These are phyloP conservation scores for Eucalyptus victrix DNA, from an alignment of 345 rosid species.

Conservation along the genomic window DNA sequence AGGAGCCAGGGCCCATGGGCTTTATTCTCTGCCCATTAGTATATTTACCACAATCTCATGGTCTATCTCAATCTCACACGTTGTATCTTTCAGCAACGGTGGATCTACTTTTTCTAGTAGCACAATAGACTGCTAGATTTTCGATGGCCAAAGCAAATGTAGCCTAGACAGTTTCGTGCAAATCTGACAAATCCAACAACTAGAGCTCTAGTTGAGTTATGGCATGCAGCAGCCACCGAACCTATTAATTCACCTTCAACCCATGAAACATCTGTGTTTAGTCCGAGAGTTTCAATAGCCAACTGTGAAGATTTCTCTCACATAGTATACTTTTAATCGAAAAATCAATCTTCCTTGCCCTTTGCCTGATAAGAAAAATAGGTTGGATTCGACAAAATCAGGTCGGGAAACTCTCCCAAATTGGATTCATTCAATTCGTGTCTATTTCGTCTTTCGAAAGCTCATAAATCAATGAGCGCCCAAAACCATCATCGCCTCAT, in stretches of 20 bases:
- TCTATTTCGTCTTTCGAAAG: fast-evolving
- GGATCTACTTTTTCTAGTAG: too few species aligned
- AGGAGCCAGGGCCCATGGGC: too few species aligned
- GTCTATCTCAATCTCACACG: fast-evolving
- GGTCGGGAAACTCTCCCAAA: too few species aligned
- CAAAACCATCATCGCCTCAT: too few species aligned
- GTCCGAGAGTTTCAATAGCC: fast-evolving
- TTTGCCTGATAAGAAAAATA: too few species aligned
- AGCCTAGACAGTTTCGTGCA: fast-evolving
- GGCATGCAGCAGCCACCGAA: fast-evolving
- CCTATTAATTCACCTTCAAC: too few species aligned
- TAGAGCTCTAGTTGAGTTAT: fast-evolving
- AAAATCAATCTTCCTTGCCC: fast-evolving
- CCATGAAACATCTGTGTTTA: fast-evolving
- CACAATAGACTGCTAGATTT: fast-evolving
- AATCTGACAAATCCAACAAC: fast-evolving
- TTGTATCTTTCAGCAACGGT: fast-evolving
- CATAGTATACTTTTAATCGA: too few species aligned
- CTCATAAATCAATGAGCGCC: background rate
- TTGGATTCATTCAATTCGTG: background rate
- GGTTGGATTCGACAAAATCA: fast-evolving
- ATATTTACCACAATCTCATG: too few species aligned
- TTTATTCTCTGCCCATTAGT: too few species aligned
- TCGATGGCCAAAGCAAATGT: too few species aligned
- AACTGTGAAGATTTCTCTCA: background rate